Evolutionary conservation across 257 asterid species (phyloP).

Genomic region (Scutellaria baicalensis): DNA sequence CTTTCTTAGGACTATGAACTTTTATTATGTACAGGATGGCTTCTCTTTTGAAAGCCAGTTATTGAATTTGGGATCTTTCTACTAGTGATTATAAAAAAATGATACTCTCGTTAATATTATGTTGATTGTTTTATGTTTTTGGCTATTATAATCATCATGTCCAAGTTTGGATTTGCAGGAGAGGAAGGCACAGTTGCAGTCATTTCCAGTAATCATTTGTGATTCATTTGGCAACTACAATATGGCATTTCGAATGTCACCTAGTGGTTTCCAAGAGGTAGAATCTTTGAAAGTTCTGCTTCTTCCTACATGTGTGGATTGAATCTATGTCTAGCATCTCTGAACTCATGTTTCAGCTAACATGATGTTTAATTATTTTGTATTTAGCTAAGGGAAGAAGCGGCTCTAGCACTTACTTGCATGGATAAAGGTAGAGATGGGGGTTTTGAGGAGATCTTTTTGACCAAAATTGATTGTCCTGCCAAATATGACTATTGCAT

Average conservation of each 20-base stretch:
- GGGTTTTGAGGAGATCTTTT: conserved; percentile 81
- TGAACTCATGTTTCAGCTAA: conserved; percentile 4
- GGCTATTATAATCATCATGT: not conserved
- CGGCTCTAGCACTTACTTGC: conserved; percentile 64
- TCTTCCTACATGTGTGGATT: not conserved
- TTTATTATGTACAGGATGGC: not conserved
- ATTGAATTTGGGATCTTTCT: not conserved
- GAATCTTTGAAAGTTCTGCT: not conserved
- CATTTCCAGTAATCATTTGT: conserved; percentile 71
- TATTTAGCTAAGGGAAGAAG: conserved; percentile 72
- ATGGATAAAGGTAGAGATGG: conserved; percentile 66
- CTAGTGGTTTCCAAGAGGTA: conserved; percentile 88
- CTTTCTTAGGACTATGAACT: not conserved
- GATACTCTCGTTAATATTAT: not conserved
- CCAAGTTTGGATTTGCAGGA: conserved; percentile 45
- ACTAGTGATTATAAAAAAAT: not conserved
- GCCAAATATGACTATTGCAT: conserved; percentile 79
- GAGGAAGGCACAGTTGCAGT: conserved; percentile 37
- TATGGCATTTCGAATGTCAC: conserved; percentile 78
- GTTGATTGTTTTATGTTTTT: conserved; percentile 9
- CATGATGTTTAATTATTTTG: conserved; percentile 2
- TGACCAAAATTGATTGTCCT: conserved; percentile 69
- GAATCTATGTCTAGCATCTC: not conserved
- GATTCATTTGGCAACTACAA: conserved; percentile 66
- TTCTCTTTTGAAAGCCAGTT: not conserved